Evolutionary conservation across 345 rosid genomes (phyloP), one percentile per base, ranked within the genome.

Genomic region (Capsella bursapastoris): DNA sequence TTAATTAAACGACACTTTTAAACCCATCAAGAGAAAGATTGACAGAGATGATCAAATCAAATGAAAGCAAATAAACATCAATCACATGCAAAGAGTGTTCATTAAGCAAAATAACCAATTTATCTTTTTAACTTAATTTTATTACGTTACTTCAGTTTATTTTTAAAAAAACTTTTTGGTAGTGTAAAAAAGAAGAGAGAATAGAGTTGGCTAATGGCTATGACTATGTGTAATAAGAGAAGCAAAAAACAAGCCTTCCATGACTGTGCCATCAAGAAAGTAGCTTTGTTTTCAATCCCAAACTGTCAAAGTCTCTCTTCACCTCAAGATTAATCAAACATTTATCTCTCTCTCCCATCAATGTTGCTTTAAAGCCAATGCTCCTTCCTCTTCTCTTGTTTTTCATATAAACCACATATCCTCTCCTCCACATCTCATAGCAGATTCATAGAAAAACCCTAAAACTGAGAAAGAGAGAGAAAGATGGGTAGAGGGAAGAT

Each of bases 401-500:
- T 48, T 66, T 68, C 69, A 18, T 67, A 78, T 78, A 77, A 64
- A 70, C 78, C 73, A 69, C 62, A 29, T 32, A 48, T 71, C 52
- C 27, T 67, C 73, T 53, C 48, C 64, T 28, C 58, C 79, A 37
- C 59, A 32, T 68, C 59, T 67, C 58, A 66, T 55, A 58, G 29
- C 55, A 62, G 35, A 45, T 73, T 65, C 60, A 58, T 34, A 45
- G 9, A 50, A 73, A 71, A 71, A 50, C 56, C 74, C 72, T 29
- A 81, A 70, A 65, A 29, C 16, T 45, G 10, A 29, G 55, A 41
- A 40, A 74, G 48, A 51, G 45, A 43, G 51, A 61, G 62, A 64
- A 56, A 82, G 66, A 88, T 89, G 94, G 97, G 94, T 55, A 84
- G 97, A 78, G 97, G 92, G 0, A 89, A 85, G 83, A 86, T 86